Percentiles rank a stretch among this genome's conserved stretches.
Conservation (phyloP, 768 basidiomycete genomes). For the Hypholoma sublateritium region DNA sequence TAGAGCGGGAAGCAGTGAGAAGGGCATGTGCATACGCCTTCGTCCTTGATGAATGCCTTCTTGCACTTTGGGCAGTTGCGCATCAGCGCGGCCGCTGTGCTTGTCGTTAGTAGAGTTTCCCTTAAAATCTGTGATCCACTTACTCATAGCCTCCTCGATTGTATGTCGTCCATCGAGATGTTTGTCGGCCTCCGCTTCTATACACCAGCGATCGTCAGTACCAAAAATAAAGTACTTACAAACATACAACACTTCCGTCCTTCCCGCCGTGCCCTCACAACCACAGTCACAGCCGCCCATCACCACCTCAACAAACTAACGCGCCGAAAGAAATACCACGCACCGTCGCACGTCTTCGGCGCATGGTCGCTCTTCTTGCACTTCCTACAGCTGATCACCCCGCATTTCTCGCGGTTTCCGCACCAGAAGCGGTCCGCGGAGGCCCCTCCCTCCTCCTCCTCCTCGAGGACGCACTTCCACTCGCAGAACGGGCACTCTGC, state of each 20-base stretch:
- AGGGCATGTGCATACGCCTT: slow-evolving; percentile 51
- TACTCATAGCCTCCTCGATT: slow-evolving; percentile 94
- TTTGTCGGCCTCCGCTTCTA: slow-evolving; percentile 77
- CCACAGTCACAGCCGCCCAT: too few relatives aligned
- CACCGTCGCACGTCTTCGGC: slow-evolving; percentile 79
- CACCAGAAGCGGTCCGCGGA: neutral
- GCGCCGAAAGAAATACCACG: too few relatives aligned
- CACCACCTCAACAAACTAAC: too few relatives aligned
- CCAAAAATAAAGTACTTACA: too few relatives aligned
- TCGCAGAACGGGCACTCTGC: slow-evolving; percentile 94
- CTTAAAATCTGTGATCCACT: slow-evolving; percentile 15
- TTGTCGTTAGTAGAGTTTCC: slow-evolving; percentile 3
- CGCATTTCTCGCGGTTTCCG: neutral
- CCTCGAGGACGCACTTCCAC: neutral
- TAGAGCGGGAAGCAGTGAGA: neutral
- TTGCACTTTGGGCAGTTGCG: slow-evolving; percentile 85
- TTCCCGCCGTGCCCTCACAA: too few relatives aligned
- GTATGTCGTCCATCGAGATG: slow-evolving; percentile 72
- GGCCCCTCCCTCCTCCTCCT: neutral
- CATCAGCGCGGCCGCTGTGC: slow-evolving; percentile 74
- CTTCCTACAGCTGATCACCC: neutral
- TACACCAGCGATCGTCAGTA: neutral
- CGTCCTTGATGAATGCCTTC: slow-evolving; percentile 82
- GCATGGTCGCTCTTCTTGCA: slow-evolving; percentile 41
- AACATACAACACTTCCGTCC: too few relatives aligned